phyloP scores from a whole-genome alignment of 2,329 filamentous ascomycete species.

The Bipolaris sorokiniana region DNA sequence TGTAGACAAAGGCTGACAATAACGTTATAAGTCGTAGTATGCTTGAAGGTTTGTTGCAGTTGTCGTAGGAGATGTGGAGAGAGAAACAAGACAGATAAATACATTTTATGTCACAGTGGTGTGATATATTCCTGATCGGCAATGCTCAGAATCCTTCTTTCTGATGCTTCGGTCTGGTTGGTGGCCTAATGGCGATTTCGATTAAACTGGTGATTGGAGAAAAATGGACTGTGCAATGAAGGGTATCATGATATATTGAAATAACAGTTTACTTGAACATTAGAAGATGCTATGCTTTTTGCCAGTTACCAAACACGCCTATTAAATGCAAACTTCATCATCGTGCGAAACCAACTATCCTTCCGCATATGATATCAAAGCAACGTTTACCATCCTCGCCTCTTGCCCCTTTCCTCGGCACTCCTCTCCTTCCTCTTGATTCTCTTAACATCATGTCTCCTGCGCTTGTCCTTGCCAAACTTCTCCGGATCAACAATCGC shows the following conservation, averaged over 20 bases:
- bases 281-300: neutral
- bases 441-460: conserved; percentile 65
- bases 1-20: neutral
- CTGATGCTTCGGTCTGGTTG: neutral
- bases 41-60: no score
- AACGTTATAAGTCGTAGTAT: neutral
- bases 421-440: conserved; percentile 74
- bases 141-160: neutral
- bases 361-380: neutral
- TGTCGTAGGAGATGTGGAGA: neutral
- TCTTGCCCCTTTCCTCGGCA: conserved; percentile 71
- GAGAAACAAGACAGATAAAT: neutral
- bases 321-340: neutral
- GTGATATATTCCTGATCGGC: neutral
- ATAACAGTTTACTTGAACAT: neutral
- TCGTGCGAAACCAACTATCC: neutral
- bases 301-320: neutral
- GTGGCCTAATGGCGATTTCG: neutral
- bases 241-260: conserved; percentile 1
- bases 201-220: no score
- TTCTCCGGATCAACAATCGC: conserved; percentile 84
- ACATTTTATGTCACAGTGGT: neutral
- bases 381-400: conserved; percentile 67
- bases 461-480: conserved; percentile 73
- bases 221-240: neutral